A percentile compares a stretch with the other conserved stretches of the same genome.
These are phyloP conservation scores for Cylindrotheca fusiformis DNA, from an alignment of 108 stramenopile species.

Conservation along the genomic window DNA sequence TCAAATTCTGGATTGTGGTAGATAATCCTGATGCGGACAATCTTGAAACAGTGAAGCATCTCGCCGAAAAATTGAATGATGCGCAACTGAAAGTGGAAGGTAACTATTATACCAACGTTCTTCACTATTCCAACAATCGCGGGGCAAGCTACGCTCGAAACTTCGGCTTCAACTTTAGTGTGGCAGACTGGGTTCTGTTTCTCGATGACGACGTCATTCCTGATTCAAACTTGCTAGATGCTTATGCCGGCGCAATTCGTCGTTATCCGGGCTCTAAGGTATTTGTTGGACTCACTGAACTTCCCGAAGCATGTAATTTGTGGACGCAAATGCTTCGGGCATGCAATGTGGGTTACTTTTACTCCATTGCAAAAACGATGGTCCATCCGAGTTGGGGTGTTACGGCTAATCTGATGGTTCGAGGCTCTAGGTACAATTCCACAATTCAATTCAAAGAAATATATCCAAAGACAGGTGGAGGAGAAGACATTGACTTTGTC, in stretches of 20 bases:
- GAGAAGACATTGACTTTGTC: slow-evolving; percentile 53
- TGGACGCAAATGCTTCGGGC: slow-evolving; percentile 34
- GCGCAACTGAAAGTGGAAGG: slow-evolving; percentile 11
- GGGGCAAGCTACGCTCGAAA: slow-evolving; percentile 62
- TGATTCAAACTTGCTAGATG: slow-evolving; percentile 37
- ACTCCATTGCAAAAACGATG: slow-evolving; percentile 29
- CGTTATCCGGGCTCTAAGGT: slow-evolving; percentile 39
- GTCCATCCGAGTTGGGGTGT: slow-evolving; percentile 51
- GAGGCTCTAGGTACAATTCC: slow-evolving; percentile 18
- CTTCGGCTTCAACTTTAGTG: slow-evolving; percentile 38
- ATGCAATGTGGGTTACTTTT: slow-evolving; percentile 45
- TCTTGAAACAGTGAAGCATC: slow-evolving; percentile 12
- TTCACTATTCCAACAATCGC: slow-evolving; percentile 38
- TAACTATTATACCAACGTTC: slow-evolving; percentile 38
- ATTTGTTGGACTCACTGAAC: slow-evolving; percentile 31
- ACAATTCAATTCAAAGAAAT: slow-evolving; percentile 35
- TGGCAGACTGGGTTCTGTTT: slow-evolving; percentile 56
- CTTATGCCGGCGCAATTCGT: slow-evolving; percentile 40
- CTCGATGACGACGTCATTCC: slow-evolving; percentile 75
- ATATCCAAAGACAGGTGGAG: slow-evolving; percentile 58
- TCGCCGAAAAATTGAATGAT: slow-evolving; percentile 17
- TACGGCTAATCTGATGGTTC: slow-evolving; percentile 52
- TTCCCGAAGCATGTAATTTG: slow-evolving; percentile 27
- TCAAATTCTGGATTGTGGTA: slow-evolving; percentile 34
- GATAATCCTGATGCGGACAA: slow-evolving; percentile 30